Evolutionary conservation across 2,329 filamentous ascomycete species (phyloP).

Genomic region (Verticillium albo-atrum): DNA sequence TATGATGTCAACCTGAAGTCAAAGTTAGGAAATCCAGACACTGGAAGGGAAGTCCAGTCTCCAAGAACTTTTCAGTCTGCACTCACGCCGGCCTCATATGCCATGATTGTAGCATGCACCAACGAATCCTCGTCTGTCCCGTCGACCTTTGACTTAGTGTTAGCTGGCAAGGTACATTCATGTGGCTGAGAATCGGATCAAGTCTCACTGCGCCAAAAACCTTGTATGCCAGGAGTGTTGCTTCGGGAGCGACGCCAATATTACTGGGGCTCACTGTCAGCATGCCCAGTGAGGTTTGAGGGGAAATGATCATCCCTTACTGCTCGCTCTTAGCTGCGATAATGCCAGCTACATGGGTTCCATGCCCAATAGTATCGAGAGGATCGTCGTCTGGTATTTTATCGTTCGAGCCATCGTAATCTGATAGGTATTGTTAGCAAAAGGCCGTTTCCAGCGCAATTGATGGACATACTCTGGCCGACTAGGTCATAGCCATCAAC

Average conservation of each 20-base stretch:
- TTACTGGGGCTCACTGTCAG: slow-evolving; percentile 1
- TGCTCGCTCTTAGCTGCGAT: slow-evolving; percentile 15
- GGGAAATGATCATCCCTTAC: too few relatives aligned
- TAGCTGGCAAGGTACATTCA: background rate
- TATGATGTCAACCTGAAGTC: background rate
- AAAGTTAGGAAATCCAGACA: background rate
- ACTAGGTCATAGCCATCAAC: slow-evolving; percentile 18
- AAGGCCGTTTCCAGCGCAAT: too few relatives aligned
- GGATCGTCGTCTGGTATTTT: slow-evolving; percentile 17
- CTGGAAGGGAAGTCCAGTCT: background rate
- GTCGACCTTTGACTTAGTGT: slow-evolving; percentile 2
- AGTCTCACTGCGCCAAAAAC: slow-evolving; percentile 15
- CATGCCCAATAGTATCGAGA: slow-evolving; percentile 15
- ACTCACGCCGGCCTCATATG: slow-evolving; percentile 9
- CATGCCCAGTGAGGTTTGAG: too few relatives aligned
- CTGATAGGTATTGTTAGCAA: background rate
- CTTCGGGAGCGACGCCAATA: slow-evolving; percentile 18
- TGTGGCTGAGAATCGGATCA: background rate
- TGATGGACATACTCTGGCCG: background rate
- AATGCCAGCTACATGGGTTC: slow-evolving; percentile 20
- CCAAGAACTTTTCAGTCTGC: too few relatives aligned
- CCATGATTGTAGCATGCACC: slow-evolving; percentile 9
- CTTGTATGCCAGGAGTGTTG: slow-evolving; percentile 16
- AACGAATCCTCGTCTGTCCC: slow-evolving; percentile 11
- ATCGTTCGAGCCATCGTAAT: slow-evolving; percentile 7